These are phyloP conservation scores for Sporothrix pseudoabietina DNA, from an alignment of 2,329 filamentous ascomycete genomes.

Conservation along the genomic window DNA sequence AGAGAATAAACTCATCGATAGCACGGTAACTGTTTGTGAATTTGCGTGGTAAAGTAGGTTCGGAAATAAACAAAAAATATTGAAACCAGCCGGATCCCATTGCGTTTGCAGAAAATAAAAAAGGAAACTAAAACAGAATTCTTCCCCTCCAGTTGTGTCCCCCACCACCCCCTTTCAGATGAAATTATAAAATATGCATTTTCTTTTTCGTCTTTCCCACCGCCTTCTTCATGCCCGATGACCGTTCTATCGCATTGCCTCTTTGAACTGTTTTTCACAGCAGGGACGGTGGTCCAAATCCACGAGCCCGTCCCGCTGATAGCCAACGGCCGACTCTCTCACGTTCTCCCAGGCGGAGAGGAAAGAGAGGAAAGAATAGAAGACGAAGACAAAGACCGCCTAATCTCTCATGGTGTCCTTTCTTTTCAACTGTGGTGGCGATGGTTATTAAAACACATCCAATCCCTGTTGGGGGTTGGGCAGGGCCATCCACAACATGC, in stretches of 20 bases:
- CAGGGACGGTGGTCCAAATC: background rate
- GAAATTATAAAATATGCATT: slow-evolving; percentile 13
- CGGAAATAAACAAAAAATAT: background rate
- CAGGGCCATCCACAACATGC: background rate
- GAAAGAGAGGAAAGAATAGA: background rate
- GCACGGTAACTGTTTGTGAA: background rate
- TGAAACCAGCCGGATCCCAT: slow-evolving; percentile 8
- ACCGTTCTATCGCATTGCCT: background rate
- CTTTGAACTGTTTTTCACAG: slow-evolving; percentile 8
- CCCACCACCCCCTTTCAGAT: background rate
- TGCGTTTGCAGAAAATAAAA: background rate
- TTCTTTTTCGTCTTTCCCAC: background rate
- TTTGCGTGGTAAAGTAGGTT: background rate
- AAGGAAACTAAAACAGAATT: background rate
- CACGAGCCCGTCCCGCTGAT: background rate
- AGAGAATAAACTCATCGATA: background rate
- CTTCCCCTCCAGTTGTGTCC: background rate
- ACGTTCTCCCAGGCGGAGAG: background rate
- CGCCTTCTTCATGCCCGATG: background rate
- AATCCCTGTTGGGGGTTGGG: background rate
- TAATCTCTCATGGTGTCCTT: background rate
- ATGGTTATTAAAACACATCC: slow-evolving; percentile 28
- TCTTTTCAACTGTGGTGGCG: slow-evolving; percentile 28
- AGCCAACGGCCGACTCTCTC: background rate
- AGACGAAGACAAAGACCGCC: background rate